phyloP scores from a whole-genome alignment of 179 eudicot species.

The Beta lomatogona region DNA sequence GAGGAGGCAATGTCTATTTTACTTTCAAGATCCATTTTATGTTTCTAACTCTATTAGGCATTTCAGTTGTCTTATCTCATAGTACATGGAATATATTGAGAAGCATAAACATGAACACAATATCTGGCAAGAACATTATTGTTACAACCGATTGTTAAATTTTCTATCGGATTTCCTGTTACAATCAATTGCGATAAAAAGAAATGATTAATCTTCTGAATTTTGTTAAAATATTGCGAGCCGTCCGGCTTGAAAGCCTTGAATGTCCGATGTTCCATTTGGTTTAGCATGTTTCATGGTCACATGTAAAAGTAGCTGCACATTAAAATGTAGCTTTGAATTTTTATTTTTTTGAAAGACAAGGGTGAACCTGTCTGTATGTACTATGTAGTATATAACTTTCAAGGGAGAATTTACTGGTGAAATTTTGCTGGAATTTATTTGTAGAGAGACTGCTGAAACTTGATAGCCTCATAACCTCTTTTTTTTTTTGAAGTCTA shows the following conservation, averaged over 20 bases:
- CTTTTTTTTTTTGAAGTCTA: background rate
- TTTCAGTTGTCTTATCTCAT: background rate
- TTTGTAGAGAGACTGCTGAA: background rate
- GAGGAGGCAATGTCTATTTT: too few species aligned
- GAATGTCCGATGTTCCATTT: background rate
- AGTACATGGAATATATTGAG: background rate
- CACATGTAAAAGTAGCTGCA: background rate
- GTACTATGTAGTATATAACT: background rate
- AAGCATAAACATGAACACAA: background rate
- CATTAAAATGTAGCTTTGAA: background rate
- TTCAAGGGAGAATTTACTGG: background rate
- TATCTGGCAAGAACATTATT: background rate
- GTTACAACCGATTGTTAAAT: background rate
- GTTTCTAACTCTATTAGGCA: background rate
- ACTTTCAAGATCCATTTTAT: background rate
- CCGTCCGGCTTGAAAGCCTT: background rate
- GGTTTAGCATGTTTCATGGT: background rate
- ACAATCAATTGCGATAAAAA: background rate
- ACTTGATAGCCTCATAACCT: background rate
- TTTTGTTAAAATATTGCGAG: background rate
- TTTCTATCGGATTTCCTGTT: background rate
- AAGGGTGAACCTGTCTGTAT: background rate
- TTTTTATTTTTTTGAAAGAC: background rate
- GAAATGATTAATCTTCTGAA: background rate
- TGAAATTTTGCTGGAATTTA: background rate